phyloP scores from a whole-genome alignment of 1,284 basidiomycete genomes.

The Xerocomus minutiporus region DNA sequence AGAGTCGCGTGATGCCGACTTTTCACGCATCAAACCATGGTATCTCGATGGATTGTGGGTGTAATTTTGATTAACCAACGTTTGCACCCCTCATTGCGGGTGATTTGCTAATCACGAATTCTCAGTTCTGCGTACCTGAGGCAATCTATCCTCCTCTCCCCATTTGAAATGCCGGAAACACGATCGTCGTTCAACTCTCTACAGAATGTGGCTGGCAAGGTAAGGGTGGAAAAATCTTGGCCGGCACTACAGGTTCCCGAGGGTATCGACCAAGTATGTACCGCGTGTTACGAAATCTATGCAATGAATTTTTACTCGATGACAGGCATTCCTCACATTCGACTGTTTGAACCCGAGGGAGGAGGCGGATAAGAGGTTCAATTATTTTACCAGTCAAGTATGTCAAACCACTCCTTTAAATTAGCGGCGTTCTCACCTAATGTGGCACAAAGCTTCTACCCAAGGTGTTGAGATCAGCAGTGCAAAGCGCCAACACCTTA shows the following conservation, averaged over 20 bases:
- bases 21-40: constrained; percentile 96
- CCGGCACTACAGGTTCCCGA: constrained; percentile 69
- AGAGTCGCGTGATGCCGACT: constrained; percentile 91
- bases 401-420: constrained; percentile 8
- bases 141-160: constrained; percentile 85
- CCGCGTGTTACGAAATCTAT: not conserved
- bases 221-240: constrained; percentile 67
- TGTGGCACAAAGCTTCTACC: constrained; percentile 62
- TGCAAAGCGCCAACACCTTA: constrained; percentile 82
- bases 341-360: constrained; percentile 69
- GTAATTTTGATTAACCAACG: not conserved
- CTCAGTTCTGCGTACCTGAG: constrained; percentile 74
- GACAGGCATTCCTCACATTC: constrained; percentile 69
- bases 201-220: constrained; percentile 83
- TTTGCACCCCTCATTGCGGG: not conserved
- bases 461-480: constrained; percentile 81
- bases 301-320: constrained; percentile 8
- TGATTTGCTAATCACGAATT: not conserved
- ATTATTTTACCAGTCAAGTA: constrained; percentile 83
- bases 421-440: constrained; percentile 1
- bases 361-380: constrained; percentile 85
- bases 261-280: constrained; percentile 71
- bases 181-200: constrained; percentile 75
- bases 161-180: constrained; percentile 87
- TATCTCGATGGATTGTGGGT: constrained; percentile 89